Conservation (phyloP, 225 moss, liverwort and hornwort genomes). For the Polytrichum commune region DNA sequence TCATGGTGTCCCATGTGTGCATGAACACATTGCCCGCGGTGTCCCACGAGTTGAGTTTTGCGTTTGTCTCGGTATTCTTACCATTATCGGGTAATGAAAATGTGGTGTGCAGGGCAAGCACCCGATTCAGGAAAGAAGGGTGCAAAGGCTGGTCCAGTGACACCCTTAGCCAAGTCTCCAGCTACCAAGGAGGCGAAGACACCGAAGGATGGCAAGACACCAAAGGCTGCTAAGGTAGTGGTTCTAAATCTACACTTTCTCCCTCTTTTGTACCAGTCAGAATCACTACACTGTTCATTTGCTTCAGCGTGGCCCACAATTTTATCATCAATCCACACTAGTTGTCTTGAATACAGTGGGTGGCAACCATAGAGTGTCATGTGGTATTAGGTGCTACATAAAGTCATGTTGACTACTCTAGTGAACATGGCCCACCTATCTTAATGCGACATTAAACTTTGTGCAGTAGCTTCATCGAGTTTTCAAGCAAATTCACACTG, state of each 20-base stretch:
- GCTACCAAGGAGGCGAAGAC: constrained; percentile 34
- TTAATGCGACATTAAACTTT: neutral
- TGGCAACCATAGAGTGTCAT: neutral
- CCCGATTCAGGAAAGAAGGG: constrained; percentile 34
- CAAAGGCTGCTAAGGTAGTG: constrained; percentile 29
- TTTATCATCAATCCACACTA: no score
- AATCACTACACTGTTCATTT: no score
- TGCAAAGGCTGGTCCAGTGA: constrained; percentile 19
- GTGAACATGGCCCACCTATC: neutral
- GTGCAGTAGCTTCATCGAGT: neutral
- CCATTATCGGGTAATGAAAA: neutral
- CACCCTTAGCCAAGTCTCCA: constrained; percentile 19
- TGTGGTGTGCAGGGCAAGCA: constrained; percentile 16
- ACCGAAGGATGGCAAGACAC: constrained; percentile 21
- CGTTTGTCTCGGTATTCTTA: neutral
- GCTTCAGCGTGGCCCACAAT: no score
- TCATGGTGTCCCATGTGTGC: no score
- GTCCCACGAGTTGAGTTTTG: no score
- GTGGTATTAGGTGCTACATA: neutral
- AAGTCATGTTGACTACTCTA: neutral
- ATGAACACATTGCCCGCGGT: no score
- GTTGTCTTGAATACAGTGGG: neutral
- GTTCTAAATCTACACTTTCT: neutral
- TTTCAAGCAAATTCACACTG: neutral
- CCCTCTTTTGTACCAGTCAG: neutral